Evolutionary conservation across 306 rosid species (phyloP).

Genomic region (Fragaria nilgerrensis): DNA sequence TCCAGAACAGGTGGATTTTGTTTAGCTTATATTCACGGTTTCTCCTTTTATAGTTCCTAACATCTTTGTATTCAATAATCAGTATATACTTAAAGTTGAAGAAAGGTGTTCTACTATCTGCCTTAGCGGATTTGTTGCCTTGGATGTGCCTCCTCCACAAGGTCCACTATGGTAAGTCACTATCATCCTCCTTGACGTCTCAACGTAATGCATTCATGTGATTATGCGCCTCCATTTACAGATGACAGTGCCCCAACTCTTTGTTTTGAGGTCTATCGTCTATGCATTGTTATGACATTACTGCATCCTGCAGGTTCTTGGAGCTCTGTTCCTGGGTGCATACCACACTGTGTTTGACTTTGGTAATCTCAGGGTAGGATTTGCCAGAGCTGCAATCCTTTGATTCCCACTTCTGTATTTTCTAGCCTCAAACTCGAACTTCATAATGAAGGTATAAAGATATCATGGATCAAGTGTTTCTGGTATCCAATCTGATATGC

Average conservation of each 20-base stretch:
- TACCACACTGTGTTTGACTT: conserved; percentile 76
- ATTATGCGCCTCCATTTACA: background rate
- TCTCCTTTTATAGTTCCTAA: background rate
- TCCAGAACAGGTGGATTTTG: conserved; percentile 54
- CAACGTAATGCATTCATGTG: background rate
- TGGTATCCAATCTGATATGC: background rate
- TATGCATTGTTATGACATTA: conserved; percentile 13
- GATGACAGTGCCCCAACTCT: background rate
- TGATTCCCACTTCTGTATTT: background rate
- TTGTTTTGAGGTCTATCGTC: background rate
- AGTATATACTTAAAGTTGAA: conserved; percentile 61
- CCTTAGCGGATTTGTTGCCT: conserved; percentile 56
- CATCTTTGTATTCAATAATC: conserved; percentile 18
- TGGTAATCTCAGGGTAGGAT: conserved; percentile 63
- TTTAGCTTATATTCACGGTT: background rate
- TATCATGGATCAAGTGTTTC: background rate
- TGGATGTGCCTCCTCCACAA: conserved; percentile 72
- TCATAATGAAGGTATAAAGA: background rate
- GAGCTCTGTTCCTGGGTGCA: conserved; percentile 59
- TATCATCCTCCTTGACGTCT: background rate
- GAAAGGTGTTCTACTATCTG: conserved; percentile 49
- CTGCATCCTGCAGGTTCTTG: conserved; percentile 59
- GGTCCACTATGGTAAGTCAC: conserved; percentile 72
- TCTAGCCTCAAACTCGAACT: background rate
- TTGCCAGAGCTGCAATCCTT: conserved; percentile 46